Conservation (phyloP, 768 basidiomycete genomes). For the Lactifluus pinguis region DNA sequence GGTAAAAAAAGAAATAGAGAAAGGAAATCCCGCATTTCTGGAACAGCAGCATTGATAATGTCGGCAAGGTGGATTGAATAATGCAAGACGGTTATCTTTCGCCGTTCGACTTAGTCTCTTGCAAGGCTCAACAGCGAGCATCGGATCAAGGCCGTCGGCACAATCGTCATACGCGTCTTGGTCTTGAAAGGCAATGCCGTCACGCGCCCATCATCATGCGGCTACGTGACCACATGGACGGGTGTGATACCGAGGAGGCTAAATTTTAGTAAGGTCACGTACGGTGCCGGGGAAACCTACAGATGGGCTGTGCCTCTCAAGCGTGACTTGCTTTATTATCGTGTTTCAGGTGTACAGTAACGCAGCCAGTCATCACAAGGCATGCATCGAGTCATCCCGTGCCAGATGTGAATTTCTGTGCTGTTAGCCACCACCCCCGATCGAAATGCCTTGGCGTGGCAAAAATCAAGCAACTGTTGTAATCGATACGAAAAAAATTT, state of each 20-base stretch:
- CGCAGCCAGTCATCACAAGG: not conserved
- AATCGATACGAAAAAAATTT: not conserved
- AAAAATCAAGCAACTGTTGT: conserved; percentile 1
- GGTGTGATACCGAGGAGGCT: not conserved
- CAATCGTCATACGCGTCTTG: not conserved
- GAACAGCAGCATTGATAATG: no score
- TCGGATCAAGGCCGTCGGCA: conserved; percentile 6
- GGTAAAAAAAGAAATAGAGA: not conserved
- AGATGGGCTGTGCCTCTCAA: not conserved
- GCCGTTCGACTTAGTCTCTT: not conserved
- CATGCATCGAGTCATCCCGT: not conserved
- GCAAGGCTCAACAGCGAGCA: not conserved
- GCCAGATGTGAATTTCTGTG: not conserved
- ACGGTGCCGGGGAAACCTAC: not conserved
- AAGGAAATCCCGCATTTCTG: not conserved
- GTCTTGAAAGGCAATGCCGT: not conserved
- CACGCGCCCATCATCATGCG: conserved; percentile 3
- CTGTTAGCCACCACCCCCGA: not conserved
- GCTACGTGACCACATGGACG: not conserved
- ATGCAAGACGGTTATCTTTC: not conserved
- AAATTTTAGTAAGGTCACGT: not conserved
- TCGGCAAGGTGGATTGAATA: not conserved
- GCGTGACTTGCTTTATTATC: not conserved
- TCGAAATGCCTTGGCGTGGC: not conserved
- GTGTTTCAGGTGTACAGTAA: not conserved